A percentile compares a stretch with the other conserved stretches of the same genome.
phyloP scores from a whole-genome alignment of 495 filamentous ascomycete species.

The Mycothermus thermophilus region DNA sequence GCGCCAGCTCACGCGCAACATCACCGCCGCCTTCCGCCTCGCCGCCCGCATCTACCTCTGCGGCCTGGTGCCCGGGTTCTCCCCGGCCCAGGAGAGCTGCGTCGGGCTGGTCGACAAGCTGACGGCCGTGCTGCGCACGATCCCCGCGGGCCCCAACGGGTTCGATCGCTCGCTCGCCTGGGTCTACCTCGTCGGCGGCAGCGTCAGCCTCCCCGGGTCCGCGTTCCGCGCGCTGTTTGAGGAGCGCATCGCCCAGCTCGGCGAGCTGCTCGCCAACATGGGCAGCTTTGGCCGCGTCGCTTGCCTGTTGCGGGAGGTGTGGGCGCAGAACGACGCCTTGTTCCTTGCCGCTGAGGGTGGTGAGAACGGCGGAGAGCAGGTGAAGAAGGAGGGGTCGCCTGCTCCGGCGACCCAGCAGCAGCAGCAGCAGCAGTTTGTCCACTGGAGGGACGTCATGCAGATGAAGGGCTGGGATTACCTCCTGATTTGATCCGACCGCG shows the following conservation, averaged over 20 bases:
- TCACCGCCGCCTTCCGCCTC: constrained; percentile 77
- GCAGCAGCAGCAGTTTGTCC: constrained; percentile 39
- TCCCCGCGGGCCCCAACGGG: constrained; percentile 66
- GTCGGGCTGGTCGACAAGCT: constrained; percentile 61
- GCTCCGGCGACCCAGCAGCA: constrained; percentile 33
- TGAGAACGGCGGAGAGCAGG: constrained; percentile 3
- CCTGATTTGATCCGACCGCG: constrained; percentile 58
- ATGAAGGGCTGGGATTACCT: constrained; percentile 85
- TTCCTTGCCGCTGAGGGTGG: constrained; percentile 21
- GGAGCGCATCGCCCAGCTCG: constrained; percentile 55
- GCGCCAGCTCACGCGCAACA: constrained; percentile 67
- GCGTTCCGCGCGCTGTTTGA: constrained; percentile 62
- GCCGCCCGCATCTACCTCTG: constrained; percentile 92
- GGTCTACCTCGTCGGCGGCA: constrained; percentile 79
- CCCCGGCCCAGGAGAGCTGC: constrained; percentile 53
- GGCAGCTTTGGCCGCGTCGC: constrained; percentile 75
- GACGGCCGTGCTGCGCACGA: constrained; percentile 53
- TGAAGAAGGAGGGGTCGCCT: constrained; percentile 23
- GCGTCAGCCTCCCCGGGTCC: constrained; percentile 52
- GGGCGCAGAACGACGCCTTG: constrained; percentile 52
- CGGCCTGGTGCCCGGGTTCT: constrained; percentile 79
- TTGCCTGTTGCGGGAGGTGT: constrained; percentile 66
- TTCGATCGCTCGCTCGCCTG: constrained; percentile 87
- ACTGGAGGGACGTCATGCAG: constrained; percentile 92
- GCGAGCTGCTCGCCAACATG: constrained; percentile 58